These are phyloP conservation scores for Hyparrhenia diplandra DNA, from an alignment of 176 grass and related monocot genomes.

Conservation along the genomic window DNA sequence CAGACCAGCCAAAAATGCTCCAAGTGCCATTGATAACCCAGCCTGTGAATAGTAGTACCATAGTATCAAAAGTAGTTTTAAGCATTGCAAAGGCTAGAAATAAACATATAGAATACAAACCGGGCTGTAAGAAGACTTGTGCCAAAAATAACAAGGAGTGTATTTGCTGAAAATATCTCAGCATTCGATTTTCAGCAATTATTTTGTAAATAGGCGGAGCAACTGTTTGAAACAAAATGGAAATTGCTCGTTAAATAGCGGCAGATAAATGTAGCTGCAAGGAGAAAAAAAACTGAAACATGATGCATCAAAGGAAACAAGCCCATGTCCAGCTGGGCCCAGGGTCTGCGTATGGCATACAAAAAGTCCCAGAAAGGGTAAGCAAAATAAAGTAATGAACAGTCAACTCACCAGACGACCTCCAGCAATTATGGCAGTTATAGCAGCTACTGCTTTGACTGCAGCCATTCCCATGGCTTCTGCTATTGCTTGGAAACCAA, in stretches of 20 bases:
- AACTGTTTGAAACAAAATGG: constrained; percentile 50
- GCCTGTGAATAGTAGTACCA: constrained; percentile 48
- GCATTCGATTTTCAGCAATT: constrained; percentile 99
- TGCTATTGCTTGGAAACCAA: constrained; percentile 99
- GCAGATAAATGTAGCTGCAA: constrained; percentile 27
- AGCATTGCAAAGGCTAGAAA: not conserved
- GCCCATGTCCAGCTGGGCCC: not conserved
- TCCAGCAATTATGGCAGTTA: constrained; percentile 95
- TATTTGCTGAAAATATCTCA: constrained; percentile 99
- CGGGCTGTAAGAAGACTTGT: constrained; percentile 98
- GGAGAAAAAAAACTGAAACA: not conserved
- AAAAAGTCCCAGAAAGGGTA: not conserved
- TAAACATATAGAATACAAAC: constrained; percentile 47
- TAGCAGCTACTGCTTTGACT: constrained; percentile 94
- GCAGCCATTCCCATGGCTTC: constrained; percentile 98
- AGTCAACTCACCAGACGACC: constrained; percentile 78
- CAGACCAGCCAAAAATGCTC: constrained; percentile 98
- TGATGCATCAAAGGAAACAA: not conserved
- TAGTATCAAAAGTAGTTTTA: constrained; percentile 33
- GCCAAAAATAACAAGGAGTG: constrained; percentile 97
- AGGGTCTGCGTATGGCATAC: not conserved
- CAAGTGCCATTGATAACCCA: constrained; percentile 96
- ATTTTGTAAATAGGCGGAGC: constrained; percentile 97
- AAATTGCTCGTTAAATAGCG: not conserved
- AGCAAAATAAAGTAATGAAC: constrained; percentile 12